Evolutionary conservation across 2,329 filamentous ascomycete genomes (phyloP).

Genomic region (Falciphora oryzae): DNA sequence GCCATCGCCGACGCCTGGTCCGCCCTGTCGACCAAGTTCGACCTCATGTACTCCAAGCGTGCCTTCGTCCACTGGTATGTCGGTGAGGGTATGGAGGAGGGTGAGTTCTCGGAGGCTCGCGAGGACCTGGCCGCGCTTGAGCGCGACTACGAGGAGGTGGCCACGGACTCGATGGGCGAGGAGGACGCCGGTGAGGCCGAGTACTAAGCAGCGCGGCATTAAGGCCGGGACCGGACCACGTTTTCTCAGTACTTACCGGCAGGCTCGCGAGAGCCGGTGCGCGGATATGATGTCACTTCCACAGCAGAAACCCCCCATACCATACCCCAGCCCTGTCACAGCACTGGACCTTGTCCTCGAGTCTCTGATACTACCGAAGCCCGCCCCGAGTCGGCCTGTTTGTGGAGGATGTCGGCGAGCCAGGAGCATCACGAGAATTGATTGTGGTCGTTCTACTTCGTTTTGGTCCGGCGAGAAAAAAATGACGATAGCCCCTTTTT

Average conservation of each 20-base stretch:
- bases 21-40: conserved; percentile 68
- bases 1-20: conserved; percentile 70
- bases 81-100: conserved; percentile 88
- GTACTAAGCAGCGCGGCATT: conserved; percentile 55
- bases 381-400: too few relatives aligned
- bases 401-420: too few relatives aligned
- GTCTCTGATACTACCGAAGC: too few relatives aligned
- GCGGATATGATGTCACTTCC: neutral
- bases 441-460: neutral
- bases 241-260: neutral
- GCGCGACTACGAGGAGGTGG: conserved; percentile 84
- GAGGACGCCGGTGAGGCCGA: conserved; percentile 61
- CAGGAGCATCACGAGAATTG: too few relatives aligned
- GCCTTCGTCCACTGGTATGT: conserved; percentile 77
- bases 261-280: neutral
- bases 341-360: too few relatives aligned
- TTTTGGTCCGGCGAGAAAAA: neutral
- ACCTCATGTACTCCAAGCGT: conserved; percentile 74
- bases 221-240: neutral
- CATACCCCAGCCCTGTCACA: neutral
- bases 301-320: neutral
- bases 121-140: conserved; percentile 81
- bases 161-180: conserved; percentile 61
- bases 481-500: conserved; percentile 6
- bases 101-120: conserved; percentile 81